Conservation (phyloP, 495 filamentous ascomycete species). For the Cercophora newfieldiana region DNA sequence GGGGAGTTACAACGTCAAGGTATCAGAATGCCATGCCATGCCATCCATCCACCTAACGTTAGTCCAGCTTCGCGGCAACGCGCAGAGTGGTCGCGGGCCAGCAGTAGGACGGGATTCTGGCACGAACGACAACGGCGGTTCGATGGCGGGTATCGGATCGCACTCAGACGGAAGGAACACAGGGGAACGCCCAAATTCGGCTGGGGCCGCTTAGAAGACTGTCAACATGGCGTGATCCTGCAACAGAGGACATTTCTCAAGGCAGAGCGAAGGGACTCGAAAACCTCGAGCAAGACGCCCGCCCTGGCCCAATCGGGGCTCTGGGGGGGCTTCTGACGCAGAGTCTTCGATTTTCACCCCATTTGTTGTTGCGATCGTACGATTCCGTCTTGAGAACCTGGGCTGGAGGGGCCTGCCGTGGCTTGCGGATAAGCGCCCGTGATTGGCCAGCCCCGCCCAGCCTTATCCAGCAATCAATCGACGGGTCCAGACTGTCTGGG, state of each 20-base stretch:
- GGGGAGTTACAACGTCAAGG: neutral
- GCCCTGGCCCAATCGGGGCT: conserved; percentile 30
- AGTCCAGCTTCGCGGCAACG: conserved; percentile 2
- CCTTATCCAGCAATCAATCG: conserved; percentile 19
- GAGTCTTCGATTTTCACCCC: conserved; percentile 30
- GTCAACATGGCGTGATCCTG: conserved; percentile 34
- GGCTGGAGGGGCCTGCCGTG: conserved; percentile 29
- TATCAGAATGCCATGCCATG: neutral
- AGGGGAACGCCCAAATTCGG: conserved; percentile 18
- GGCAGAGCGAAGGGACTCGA: neutral
- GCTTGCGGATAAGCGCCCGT: conserved; percentile 19
- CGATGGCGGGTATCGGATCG: conserved; percentile 5
- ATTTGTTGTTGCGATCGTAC: conserved; percentile 37
- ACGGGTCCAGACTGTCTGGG: conserved; percentile 21
- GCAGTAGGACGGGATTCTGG: neutral
- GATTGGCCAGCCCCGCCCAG: conserved; percentile 26
- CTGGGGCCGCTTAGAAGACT: conserved; percentile 13
- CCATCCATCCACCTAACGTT: no score
- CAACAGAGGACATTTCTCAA: neutral
- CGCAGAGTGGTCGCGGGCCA: neutral
- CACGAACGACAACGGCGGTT: neutral
- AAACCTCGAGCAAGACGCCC: conserved; percentile 9
- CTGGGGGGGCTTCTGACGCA: conserved; percentile 31
- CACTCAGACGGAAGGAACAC: conserved; percentile 7
- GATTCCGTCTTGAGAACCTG: conserved; percentile 35